Conservation (phyloP, 1,139 yeast genomes). For the Pichia sp. region DNA sequence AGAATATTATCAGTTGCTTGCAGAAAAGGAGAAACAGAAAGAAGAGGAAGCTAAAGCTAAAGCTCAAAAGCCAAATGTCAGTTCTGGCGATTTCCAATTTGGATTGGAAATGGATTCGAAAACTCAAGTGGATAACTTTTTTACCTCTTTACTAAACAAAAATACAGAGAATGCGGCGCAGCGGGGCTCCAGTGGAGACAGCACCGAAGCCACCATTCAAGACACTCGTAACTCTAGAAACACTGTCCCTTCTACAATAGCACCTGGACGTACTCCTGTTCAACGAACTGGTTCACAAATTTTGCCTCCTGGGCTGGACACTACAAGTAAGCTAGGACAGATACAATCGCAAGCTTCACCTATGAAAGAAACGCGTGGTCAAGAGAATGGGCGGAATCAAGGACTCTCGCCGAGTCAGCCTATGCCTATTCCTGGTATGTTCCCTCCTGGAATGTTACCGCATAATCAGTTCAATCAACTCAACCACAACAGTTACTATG, state of each 20-base stretch:
- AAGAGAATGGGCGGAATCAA: no score
- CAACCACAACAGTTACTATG: background rate
- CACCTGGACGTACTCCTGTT: background rate
- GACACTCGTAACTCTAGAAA: background rate
- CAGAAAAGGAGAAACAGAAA: constrained; percentile 5
- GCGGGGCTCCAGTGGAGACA: background rate
- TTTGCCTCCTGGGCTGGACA: constrained; percentile 7
- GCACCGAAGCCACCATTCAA: background rate
- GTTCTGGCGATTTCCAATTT: constrained; percentile 15
- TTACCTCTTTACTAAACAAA: constrained; percentile 15
- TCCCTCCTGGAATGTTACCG: constrained; percentile 4
- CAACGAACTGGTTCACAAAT: constrained; percentile 9
- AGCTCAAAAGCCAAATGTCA: background rate
- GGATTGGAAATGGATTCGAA: constrained; percentile 14
- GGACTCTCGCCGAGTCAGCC: no score
- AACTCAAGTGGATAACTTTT: constrained; percentile 12
- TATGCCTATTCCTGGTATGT: no score
- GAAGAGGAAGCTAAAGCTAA: background rate
- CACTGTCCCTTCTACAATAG: background rate
- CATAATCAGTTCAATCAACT: background rate
- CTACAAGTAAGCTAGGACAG: background rate
- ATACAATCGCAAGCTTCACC: background rate
- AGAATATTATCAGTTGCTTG: constrained; percentile 11
- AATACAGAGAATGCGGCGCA: background rate
- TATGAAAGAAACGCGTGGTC: background rate